Percentiles rank a stretch among this genome's conserved stretches.
These are phyloP conservation scores for Marasmius sp. DNA, from an alignment of 1,284 basidiomycete species.

Conservation along the genomic window DNA sequence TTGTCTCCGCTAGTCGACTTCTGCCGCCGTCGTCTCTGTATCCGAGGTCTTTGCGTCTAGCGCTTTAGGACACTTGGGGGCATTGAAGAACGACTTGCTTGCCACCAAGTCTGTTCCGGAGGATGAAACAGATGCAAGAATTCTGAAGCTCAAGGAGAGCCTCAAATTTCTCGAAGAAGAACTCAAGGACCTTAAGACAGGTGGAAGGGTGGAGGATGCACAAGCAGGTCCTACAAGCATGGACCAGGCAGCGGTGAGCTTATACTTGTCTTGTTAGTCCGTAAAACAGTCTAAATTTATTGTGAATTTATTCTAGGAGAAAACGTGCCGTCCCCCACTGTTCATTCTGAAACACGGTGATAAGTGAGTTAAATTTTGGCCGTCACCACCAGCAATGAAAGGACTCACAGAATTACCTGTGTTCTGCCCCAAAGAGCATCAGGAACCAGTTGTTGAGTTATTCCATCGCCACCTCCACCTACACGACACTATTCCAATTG, in stretches of 20 bases:
- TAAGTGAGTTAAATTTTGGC: background rate
- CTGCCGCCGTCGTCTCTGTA: too few species aligned
- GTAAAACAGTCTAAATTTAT: too few species aligned
- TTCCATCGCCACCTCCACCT: background rate
- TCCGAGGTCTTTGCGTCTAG: too few species aligned
- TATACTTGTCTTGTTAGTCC: too few species aligned
- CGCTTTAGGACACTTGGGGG: too few species aligned
- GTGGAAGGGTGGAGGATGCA: background rate
- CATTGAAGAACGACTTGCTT: background rate
- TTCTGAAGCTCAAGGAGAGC: background rate
- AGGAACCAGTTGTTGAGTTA: background rate
- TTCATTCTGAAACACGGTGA: slow-evolving; percentile 7
- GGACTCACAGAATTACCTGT: background rate
- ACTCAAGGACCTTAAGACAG: background rate
- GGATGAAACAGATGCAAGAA: background rate
- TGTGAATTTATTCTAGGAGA: background rate
- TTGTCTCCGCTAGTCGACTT: too few species aligned
- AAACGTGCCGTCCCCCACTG: slow-evolving; percentile 7
- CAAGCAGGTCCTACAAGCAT: background rate
- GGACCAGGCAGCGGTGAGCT: background rate
- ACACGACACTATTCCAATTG: background rate
- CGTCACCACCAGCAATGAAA: background rate
- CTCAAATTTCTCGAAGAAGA: background rate
- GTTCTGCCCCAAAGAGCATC: background rate
- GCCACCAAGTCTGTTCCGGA: background rate